Percentiles rank a stretch among this genome's conserved stretches.
phyloP scores from a whole-genome alignment of 495 filamentous ascomycete species.

The Oidiodendron maius region DNA sequence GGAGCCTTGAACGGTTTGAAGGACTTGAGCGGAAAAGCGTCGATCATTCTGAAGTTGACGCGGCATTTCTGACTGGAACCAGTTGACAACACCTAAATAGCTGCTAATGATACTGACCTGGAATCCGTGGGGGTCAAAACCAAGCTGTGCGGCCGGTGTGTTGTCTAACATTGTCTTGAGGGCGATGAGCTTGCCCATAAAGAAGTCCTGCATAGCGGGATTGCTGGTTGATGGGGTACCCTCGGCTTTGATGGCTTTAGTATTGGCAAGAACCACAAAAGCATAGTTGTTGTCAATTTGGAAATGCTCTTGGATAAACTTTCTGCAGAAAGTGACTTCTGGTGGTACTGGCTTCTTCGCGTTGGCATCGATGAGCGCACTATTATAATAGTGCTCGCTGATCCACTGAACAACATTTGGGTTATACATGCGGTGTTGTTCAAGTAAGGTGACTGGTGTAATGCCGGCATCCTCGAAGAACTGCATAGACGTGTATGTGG shows the following conservation, averaged over 20 bases:
- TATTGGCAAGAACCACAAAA: background rate
- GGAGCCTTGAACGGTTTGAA: background rate
- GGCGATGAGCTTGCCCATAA: background rate
- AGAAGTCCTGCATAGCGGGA: background rate
- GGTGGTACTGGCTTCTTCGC: background rate
- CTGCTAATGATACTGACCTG: background rate
- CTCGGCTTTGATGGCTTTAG: background rate
- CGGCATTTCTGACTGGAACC: background rate
- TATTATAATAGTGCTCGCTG: background rate
- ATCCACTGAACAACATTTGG: background rate
- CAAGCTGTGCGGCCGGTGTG: background rate
- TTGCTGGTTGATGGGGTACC: background rate
- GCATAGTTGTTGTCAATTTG: background rate
- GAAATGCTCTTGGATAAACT: background rate
- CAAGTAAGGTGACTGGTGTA: background rate
- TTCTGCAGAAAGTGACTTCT: background rate
- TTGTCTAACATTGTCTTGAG: background rate
- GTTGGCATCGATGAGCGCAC: slow-evolving; percentile 1
- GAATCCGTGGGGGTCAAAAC: background rate
- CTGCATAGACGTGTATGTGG: background rate
- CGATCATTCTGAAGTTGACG: background rate
- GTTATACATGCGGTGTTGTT: background rate
- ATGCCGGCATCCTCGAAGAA: background rate
- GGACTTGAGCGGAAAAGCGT: background rate
- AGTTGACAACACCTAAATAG: background rate